A percentile compares a stretch with the other conserved stretches of the same genome.
Evolutionary conservation across 2,329 filamentous ascomycete genomes (phyloP).

Genomic region (Fusarium agapanthi): DNA sequence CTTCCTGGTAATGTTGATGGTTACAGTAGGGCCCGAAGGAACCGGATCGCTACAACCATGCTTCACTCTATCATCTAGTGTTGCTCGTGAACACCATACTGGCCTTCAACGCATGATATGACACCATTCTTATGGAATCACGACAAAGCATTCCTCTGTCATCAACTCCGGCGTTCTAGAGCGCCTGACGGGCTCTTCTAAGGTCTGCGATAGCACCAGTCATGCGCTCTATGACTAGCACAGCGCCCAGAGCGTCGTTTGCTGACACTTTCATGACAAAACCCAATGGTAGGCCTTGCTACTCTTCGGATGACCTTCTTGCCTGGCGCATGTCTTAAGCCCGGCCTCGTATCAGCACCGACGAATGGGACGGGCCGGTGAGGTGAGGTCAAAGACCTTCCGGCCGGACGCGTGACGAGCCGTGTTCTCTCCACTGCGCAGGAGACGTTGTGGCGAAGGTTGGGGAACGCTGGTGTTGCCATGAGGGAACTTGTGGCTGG

Average conservation of each 20-base stretch:
- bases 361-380: constrained; percentile 34
- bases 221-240: constrained; percentile 4
- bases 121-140: constrained; percentile 18
- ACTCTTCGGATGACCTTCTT: constrained; percentile 31
- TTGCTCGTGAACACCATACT: constrained; percentile 1
- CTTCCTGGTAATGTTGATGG: not conserved
- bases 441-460: constrained; percentile 18
- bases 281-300: constrained; percentile 17
- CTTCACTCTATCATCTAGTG: not conserved
- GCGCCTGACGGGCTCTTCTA: constrained; percentile 11
- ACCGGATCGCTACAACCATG: constrained; percentile 24
- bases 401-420: constrained; percentile 33
- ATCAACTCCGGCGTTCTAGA: not conserved
- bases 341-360: constrained; percentile 34
- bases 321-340: constrained; percentile 33
- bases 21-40: constrained; percentile 20
- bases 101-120: constrained; percentile 2
- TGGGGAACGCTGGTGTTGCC: not conserved
- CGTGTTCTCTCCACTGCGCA: constrained; percentile 22
- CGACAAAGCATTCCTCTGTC: not conserved
- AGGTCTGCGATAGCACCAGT: constrained; percentile 3
- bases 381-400: constrained; percentile 5
- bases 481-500: constrained; percentile 17
- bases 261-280: constrained; percentile 5
- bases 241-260: constrained; percentile 27